These are phyloP conservation scores for Mortierella sp. DNA, from an alignment of 371 early-diverging fungal species.

Conservation along the genomic window DNA sequence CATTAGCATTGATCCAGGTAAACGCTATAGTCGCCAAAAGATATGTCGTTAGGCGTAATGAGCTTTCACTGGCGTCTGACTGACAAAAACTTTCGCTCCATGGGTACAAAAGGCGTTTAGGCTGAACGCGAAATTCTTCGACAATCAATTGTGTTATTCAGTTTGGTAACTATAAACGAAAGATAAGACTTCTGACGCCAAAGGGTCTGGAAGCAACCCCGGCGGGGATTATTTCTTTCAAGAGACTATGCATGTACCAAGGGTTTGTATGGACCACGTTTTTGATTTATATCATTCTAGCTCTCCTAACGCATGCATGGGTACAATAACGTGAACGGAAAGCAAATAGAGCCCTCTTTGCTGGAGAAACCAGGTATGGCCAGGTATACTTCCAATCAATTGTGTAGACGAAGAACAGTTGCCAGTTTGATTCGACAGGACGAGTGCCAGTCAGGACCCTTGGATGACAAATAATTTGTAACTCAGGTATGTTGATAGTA, in stretches of 20 bases:
- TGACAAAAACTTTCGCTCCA: no score
- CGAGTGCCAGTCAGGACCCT: background rate
- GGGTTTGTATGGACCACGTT: background rate
- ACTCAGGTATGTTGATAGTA: background rate
- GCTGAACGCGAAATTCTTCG: no score
- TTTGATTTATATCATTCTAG: background rate
- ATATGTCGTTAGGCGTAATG: no score
- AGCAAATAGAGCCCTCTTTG: background rate
- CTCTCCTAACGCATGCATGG: background rate
- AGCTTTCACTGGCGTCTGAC: no score
- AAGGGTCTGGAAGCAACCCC: background rate
- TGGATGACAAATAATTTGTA: background rate
- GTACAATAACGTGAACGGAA: background rate
- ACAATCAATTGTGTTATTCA: no score
- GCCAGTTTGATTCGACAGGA: background rate
- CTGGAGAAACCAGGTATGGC: no score
- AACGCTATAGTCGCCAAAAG: no score
- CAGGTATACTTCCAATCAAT: background rate
- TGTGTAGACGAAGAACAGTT: background rate
- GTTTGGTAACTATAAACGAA: no score
- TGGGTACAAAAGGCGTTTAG: no score
- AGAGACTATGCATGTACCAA: background rate
- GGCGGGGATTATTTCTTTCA: background rate
- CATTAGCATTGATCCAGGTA: no score
- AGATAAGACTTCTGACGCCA: background rate